Conservation (phyloP, 805 yeast genomes). For the Pichia occidentalis region DNA sequence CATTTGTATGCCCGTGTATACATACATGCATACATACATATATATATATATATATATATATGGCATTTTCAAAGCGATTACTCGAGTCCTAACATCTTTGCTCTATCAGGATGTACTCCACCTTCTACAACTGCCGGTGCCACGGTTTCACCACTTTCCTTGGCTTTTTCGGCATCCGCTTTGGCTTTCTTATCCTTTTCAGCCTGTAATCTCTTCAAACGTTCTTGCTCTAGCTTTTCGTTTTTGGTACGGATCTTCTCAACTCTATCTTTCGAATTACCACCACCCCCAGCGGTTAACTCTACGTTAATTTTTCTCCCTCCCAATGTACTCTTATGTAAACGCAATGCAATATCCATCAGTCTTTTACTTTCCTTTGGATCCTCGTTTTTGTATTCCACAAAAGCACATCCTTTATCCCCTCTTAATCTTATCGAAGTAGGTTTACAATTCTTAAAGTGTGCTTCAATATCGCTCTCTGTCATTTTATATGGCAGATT, state of each 20-base stretch:
- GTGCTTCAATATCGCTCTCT: constrained; percentile 54
- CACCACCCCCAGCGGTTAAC: constrained; percentile 97
- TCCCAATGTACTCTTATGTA: constrained; percentile 69
- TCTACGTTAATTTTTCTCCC: constrained; percentile 88
- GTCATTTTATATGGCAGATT: constrained; percentile 73
- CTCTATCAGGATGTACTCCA: constrained; percentile 63
- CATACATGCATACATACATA: too few relatives aligned
- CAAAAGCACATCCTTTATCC: constrained; percentile 87
- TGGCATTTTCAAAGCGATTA: too few relatives aligned
- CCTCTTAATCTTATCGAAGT: constrained; percentile 69
- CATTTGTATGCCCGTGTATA: too few relatives aligned
- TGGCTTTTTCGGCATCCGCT: constrained; percentile 25
- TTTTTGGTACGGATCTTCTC: constrained; percentile 76
- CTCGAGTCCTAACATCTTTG: constrained; percentile 37
- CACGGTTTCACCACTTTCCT: background rate
- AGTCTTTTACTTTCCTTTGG: constrained; percentile 62
- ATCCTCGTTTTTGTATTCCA: constrained; percentile 55
- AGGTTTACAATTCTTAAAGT: constrained; percentile 70
- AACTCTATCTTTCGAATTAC: constrained; percentile 64
- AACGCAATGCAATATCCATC: constrained; percentile 77
- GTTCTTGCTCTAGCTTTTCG: constrained; percentile 63
- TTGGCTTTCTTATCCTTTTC: constrained; percentile 35
- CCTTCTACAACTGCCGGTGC: constrained; percentile 19
- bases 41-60: too few relatives aligned
- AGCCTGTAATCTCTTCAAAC: constrained; percentile 49